Evolutionary conservation across 2,329 filamentous ascomycete species (phyloP).

Genomic region (Zopfia rhizophila): DNA sequence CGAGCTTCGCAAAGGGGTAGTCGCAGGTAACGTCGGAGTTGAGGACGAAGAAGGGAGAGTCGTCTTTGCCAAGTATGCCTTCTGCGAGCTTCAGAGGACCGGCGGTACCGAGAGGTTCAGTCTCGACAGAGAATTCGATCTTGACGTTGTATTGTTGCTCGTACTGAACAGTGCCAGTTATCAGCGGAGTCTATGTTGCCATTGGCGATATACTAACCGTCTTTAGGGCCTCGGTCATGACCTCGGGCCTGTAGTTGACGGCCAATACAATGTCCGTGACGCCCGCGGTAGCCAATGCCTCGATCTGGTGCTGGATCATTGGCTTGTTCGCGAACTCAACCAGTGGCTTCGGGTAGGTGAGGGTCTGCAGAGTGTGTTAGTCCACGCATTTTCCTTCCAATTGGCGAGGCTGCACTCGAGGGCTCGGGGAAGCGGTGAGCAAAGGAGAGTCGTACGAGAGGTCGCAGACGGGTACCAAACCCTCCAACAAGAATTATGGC

Average conservation of each 20-base stretch:
- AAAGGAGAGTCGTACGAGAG: conserved; percentile 72
- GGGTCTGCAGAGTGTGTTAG: conserved; percentile 70
- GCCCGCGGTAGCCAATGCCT: conserved; percentile 90
- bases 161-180: conserved; percentile 65
- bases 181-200: conserved; percentile 7
- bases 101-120: conserved; percentile 92
- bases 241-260: conserved; percentile 98
- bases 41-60: conserved; percentile 95
- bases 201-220: conserved; percentile 68
- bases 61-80: conserved; percentile 90
- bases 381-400: conserved; percentile 15
- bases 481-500: conserved; percentile 99
- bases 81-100: conserved; percentile 96
- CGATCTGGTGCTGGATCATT: conserved; percentile 99
- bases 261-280: conserved; percentile 98
- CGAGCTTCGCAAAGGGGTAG: conserved; percentile 91
- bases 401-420: conserved; percentile 30
- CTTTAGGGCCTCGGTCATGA: conserved; percentile 93
- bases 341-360: conserved; percentile 95
- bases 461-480: conserved; percentile 96
- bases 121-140: conserved; percentile 97
- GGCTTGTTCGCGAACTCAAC: conserved; percentile 99
- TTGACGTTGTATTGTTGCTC: conserved; percentile 92
- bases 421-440: conserved; percentile 27
- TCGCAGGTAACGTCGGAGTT: conserved; percentile 99